Evolutionary conservation across 192 early-diverging fungal species (phyloP), one percentile per base, ranked within the genome.

Genomic region (Entophlyctis helioformis): DNA sequence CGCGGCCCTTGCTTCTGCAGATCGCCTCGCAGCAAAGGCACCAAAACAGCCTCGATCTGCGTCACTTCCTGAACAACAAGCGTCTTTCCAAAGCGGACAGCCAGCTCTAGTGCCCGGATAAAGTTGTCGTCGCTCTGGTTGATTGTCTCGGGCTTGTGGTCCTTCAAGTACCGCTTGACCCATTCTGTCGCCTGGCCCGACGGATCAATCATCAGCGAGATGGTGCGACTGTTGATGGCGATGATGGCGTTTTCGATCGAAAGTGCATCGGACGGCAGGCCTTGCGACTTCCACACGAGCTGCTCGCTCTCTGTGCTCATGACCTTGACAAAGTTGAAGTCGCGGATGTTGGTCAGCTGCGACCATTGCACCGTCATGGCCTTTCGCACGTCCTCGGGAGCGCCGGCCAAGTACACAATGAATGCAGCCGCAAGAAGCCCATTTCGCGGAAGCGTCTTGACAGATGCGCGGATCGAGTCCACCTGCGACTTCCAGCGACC

Each of bases 231-330:
- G 48, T 56, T 56, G 13, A 67, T 42, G 1, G 70, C 59, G 2
- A 72, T 58, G 31, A 69, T 56, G 11, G 75, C 71, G 49, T 80
- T 80, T 51, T 80, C 74, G 19, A 57, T 39, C 8, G 77, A 69
- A 13, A 80, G 48, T 6, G 38, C 36, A 50, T 80, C 77, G 3
- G 64, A 45, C n/a, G 70, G 69, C 31, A 79, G 52, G 1, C 75
- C 75, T 38, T 74, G 29, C 1, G 69, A 44, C 40, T 72, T 72
- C 67, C 75, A 73, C 11, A 60, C 51, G 16, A 79, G 44, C 33
- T 74, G 73, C 41, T 79, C 71, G 36, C 71, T 76, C 50, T 79
- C 74, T 2, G 67, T 57, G 53, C 63, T 63, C 65, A 79, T 69
- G 1, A 67, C 45, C 8, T 42, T 52, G 21, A 44, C 48, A 21